Percentiles rank a stretch among this genome's conserved stretches.
Conservation (phyloP, 2,329 filamentous ascomycete genomes). For the Cladophialophora yegresii region DNA sequence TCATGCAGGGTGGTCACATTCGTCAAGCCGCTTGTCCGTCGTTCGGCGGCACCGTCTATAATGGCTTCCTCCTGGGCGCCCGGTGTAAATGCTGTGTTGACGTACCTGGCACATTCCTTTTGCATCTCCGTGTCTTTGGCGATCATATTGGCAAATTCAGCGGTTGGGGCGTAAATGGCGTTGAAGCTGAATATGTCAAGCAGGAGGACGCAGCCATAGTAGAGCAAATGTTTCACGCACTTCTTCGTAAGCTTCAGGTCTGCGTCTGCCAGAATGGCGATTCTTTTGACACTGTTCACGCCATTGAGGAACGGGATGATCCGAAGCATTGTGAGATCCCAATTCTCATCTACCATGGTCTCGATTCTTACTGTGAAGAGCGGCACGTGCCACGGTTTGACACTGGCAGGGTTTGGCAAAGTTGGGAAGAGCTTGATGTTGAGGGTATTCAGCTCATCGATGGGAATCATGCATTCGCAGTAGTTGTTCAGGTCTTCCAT, state of each 20-base stretch:
- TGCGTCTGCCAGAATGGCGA: slow-evolving; percentile 81
- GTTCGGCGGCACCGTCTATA: slow-evolving; percentile 19
- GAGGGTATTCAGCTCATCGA: slow-evolving; percentile 93
- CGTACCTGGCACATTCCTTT: slow-evolving; percentile 84
- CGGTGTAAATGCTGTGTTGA: slow-evolving; percentile 59
- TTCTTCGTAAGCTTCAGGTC: slow-evolving; percentile 83
- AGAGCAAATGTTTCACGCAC: slow-evolving; percentile 83
- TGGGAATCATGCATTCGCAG: slow-evolving; percentile 97
- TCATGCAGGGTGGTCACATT: slow-evolving; percentile 29
- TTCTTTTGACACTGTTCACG: slow-evolving; percentile 82
- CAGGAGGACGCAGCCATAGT: slow-evolving; percentile 86
- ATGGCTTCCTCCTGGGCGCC: slow-evolving; percentile 35
- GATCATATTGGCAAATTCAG: slow-evolving; percentile 73
- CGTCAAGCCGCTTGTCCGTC: slow-evolving; percentile 32
- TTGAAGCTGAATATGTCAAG: slow-evolving; percentile 95
- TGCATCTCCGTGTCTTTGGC: slow-evolving; percentile 74
- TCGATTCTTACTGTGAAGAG: slow-evolving; percentile 64
- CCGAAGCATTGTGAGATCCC: slow-evolving; percentile 57
- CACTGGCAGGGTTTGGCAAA: slow-evolving; percentile 71
- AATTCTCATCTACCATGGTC: slow-evolving; percentile 56
- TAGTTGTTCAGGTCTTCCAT: slow-evolving; percentile 96
- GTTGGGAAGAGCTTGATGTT: slow-evolving; percentile 95
- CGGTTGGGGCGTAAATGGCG: slow-evolving; percentile 82
- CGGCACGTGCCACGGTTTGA: slow-evolving; percentile 89
- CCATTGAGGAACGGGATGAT: slow-evolving; percentile 88